Evolutionary conservation across 345 rosid genomes (phyloP).

Genomic region (Luvunga scandens): DNA sequence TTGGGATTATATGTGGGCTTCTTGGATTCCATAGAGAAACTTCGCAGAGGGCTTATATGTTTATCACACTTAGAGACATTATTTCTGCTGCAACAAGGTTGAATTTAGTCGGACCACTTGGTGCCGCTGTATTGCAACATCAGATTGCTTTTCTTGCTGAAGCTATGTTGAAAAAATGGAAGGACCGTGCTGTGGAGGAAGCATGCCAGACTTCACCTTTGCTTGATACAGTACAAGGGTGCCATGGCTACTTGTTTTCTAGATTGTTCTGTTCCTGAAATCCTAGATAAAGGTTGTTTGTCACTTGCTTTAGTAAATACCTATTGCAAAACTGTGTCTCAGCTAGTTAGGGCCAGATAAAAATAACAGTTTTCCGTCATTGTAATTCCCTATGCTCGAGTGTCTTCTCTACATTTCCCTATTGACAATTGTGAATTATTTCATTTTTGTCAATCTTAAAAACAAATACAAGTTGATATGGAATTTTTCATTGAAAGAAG

Average conservation of each 20-base stretch:
- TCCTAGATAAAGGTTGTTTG: background rate
- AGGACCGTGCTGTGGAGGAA: conserved; percentile 53
- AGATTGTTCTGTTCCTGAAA: background rate
- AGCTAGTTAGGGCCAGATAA: background rate
- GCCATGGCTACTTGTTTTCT: conserved; percentile 36
- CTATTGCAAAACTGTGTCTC: background rate
- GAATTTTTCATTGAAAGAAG: background rate
- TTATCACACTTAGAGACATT: conserved; percentile 68
- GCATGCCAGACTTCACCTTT: conserved; percentile 75
- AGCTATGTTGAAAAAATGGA: conserved; percentile 54
- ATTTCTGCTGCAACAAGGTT: conserved; percentile 86
- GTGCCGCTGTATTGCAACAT: conserved; percentile 82
- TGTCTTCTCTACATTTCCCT: background rate
- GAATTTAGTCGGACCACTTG: conserved; percentile 75
- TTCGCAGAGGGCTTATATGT: conserved; percentile 79
- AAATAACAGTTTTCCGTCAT: no score
- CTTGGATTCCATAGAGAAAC: conserved; percentile 59
- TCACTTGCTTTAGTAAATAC: background rate
- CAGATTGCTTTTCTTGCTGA: conserved; percentile 61
- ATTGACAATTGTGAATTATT: background rate
- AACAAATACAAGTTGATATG: background rate
- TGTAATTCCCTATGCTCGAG: background rate
- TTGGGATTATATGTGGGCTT: conserved; percentile 76
- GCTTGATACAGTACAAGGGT: conserved; percentile 79
- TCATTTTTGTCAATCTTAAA: background rate